phyloP scores from a whole-genome alignment of 495 filamentous ascomycete genomes.

The Penicillium paradoxum region DNA sequence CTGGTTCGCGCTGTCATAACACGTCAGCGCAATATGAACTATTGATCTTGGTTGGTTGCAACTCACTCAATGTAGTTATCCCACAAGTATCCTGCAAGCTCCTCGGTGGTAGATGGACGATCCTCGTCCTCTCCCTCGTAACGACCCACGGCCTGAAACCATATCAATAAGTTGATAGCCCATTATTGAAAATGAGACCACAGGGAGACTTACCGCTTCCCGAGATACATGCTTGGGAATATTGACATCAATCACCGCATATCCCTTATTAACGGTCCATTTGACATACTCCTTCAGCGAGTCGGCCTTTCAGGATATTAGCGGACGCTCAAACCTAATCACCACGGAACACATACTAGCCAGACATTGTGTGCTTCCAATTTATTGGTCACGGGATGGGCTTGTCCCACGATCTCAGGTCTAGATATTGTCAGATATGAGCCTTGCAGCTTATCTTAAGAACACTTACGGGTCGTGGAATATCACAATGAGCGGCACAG shows the following conservation, averaged over 20 bases:
- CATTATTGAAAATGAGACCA: background rate
- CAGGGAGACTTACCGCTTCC: conserved; percentile 19
- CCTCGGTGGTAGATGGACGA: conserved; percentile 53
- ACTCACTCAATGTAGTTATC: conserved; percentile 88
- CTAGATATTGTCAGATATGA: conserved; percentile 32
- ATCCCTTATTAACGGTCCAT: conserved; percentile 70
- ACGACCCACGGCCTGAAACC: conserved; percentile 27
- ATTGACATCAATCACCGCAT: conserved; percentile 84
- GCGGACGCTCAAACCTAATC: conserved; percentile 16
- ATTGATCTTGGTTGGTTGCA: background rate
- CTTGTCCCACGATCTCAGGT: conserved; percentile 64
- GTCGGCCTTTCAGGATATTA: conserved; percentile 70
- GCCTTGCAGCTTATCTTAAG: background rate
- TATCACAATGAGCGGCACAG: conserved; percentile 62
- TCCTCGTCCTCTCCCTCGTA: conserved; percentile 42
- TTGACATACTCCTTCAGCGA: conserved; percentile 68
- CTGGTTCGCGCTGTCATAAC: conserved; percentile 51
- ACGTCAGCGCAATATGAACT: background rate
- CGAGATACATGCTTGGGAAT: conserved; percentile 66
- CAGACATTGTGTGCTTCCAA: conserved; percentile 78
- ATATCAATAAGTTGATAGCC: conserved; percentile 12
- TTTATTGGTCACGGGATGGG: conserved; percentile 62
- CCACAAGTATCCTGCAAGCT: conserved; percentile 85
- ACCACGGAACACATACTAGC: conserved; percentile 57
- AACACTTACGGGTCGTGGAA: conserved; percentile 73